Base-by-base conservation (phyloP, 1,139 yeast genomes). In the Sugiyamaella novakii region DNA sequence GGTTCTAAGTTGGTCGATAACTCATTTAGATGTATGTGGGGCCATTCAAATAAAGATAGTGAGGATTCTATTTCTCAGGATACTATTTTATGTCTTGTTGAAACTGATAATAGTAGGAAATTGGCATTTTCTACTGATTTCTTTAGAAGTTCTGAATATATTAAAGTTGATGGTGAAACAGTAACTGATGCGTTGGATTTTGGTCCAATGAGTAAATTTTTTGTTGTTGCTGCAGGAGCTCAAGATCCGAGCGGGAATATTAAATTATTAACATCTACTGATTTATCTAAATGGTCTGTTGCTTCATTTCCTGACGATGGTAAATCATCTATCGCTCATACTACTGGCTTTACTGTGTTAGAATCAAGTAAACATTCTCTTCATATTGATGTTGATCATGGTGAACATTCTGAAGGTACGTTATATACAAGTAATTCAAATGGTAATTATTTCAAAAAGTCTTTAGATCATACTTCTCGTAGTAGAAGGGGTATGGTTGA, bases 391-490 rank as follows among this genome's bases (percentile, higher is more conserved):
- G 75, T 78, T 8, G 68, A 59, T 50, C 39, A 54, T 15, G 54
- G 58, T 28, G 47, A 55, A 4, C 46, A 53, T 8, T 6, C 24
- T 17, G 43, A 67, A 54, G 65, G 78, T 62, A 63, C 79, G 7
- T 60, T 86, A 11, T 80, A 76, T 58, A 68, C 79, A 2, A 80
- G 88, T 2, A 87, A 84, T 60, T 80, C 86, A 2, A 70, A 79
- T 2, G 94, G 95, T 1, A 62, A 79, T 36, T 73, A 72, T 46
- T 84, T 79, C 64, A 71, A 70, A 14, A 74, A 73, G 52, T 57
- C 78, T 7, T 61, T 80, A 40, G 78, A 75, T 5, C 65, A 75
- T 33, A 72, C 80, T 21, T 69, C 70, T 41, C 68, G 74, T 15
- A 73, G 72, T 18, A 49, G 56, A 3, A 36, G 65, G n/a, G 79